phyloP scores from a whole-genome alignment of 768 basidiomycete species.

The Pleurotus eryngii region DNA sequence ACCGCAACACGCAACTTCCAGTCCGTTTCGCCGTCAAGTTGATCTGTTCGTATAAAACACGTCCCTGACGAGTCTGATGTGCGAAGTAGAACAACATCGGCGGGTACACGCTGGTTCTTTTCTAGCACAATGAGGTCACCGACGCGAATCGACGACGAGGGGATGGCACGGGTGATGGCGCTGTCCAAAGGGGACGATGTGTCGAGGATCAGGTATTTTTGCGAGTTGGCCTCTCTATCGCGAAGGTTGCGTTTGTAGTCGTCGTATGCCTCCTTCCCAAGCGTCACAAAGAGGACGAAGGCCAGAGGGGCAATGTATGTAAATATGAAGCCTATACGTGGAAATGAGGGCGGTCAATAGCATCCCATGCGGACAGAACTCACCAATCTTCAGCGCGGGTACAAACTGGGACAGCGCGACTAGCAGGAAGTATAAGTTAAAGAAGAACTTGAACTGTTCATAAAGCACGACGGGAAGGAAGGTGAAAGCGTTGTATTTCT shows the following conservation, averaged over 20 bases:
- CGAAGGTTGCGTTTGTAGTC: conserved; percentile 93
- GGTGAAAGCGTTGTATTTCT: conserved; percentile 96
- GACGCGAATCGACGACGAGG: conserved; percentile 84
- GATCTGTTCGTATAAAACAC: conserved; percentile 97
- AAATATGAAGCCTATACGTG: conserved; percentile 74
- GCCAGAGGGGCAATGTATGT: conserved; percentile 97
- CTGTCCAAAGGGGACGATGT: conserved; percentile 30
- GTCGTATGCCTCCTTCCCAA: conserved; percentile 99
- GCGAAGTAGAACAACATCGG: conserved; percentile 85
- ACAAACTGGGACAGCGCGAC: conserved; percentile 96
- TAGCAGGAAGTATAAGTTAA: conserved; percentile 97
- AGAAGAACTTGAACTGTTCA: conserved; percentile 99
- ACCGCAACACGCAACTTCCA: conserved; percentile 97
- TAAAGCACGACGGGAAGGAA: conserved; percentile 97
- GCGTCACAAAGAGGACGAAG: conserved; percentile 91
- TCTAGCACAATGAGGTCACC: conserved; percentile 90
- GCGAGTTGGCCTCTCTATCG: conserved; percentile 93
- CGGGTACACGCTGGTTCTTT: conserved; percentile 96
- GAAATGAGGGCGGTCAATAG: background rate
- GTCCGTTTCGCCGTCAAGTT: conserved; percentile 97
- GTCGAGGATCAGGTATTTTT: conserved; percentile 80
- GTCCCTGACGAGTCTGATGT: conserved; percentile 90
- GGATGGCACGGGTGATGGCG: conserved; percentile 62
- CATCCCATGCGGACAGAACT: conserved; percentile 15
- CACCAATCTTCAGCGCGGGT: conserved; percentile 93